phyloP scores from a whole-genome alignment of 2,329 filamentous ascomycete species.

The Fusarium brevicatenulatum region DNA sequence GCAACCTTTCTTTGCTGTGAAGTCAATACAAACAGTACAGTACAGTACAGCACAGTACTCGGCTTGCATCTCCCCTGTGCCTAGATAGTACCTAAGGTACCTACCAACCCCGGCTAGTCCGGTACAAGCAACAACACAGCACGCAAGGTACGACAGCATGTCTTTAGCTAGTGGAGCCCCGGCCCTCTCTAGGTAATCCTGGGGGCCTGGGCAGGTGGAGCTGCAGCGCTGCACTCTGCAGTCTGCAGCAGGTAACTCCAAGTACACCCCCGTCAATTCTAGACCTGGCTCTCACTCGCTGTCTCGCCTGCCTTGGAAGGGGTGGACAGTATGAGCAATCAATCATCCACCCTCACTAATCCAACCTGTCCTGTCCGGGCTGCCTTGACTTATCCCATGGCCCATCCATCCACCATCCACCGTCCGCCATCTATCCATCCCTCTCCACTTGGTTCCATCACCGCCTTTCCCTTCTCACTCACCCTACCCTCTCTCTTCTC shows the following conservation, averaged over 20 bases:
- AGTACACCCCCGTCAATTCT: conserved; percentile 31
- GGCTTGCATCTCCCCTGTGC: conserved; percentile 17
- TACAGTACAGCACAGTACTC: not conserved
- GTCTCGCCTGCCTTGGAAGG: conserved; percentile 24
- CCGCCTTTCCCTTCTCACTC: conserved; percentile 50
- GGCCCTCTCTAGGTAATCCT: not conserved
- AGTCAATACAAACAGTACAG: not conserved
- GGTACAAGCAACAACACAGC: conserved; percentile 33
- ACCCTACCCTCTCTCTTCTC: conserved; percentile 45
- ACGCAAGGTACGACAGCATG: conserved; percentile 32
- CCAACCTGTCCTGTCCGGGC: conserved; percentile 30
- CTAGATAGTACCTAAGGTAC: not conserved
- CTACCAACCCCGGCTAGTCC: conserved; percentile 22
- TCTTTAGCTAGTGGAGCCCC: conserved; percentile 7
- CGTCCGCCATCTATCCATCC: conserved; percentile 45
- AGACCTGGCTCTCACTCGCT: conserved; percentile 26
- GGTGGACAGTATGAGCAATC: conserved; percentile 34
- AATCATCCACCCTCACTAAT: conserved; percentile 42
- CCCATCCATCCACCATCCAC: conserved; percentile 44
- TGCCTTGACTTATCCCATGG: conserved; percentile 17
- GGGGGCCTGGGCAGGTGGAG: conserved; percentile 5
- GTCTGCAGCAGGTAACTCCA: not conserved
- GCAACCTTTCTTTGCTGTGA: conserved; percentile 2
- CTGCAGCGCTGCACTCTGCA: not conserved
- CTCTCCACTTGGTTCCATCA: conserved; percentile 50